Percentiles rank a stretch among this genome's conserved stretches.
Conservation (phyloP, 768 basidiomycete genomes). For the Trametes gibbosa region DNA sequence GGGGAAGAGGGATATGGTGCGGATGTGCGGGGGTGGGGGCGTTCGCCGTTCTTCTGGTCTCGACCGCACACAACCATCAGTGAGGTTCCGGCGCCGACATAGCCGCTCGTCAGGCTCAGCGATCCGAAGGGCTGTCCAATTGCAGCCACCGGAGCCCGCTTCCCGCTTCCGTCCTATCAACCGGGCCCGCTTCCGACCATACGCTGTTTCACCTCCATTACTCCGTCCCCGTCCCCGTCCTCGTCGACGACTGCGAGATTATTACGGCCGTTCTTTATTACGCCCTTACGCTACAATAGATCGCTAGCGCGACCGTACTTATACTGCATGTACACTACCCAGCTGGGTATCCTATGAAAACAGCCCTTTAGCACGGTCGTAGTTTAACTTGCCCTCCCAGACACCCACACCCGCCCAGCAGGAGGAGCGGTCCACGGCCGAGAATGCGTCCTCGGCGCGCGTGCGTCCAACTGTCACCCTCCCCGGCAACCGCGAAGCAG, state of each 20-base stretch:
- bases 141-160: conserved; percentile 7
- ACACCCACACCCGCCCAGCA: neutral
- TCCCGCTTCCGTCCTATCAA: conserved; percentile 15
- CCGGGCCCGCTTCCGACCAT: conserved; percentile 20
- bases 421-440: conserved; percentile 6
- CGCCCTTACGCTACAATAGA: neutral
- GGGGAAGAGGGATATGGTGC: conserved; percentile 40
- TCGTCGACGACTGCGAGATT: neutral
- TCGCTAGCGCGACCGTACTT: neutral
- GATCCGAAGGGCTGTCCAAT: conserved; percentile 19
- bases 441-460: neutral
- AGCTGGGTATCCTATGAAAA: neutral
- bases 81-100: conserved; percentile 21
- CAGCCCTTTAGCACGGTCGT: neutral
- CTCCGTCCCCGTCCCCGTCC: conserved; percentile 5
- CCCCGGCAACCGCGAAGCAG: conserved; percentile 17
- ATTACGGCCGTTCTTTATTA: neutral
- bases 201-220: conserved; percentile 15
- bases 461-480: conserved; percentile 16
- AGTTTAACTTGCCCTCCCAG: conserved; percentile 1
- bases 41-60: conserved; percentile 1
- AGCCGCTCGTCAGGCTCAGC: conserved; percentile 22
- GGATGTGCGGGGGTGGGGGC: conserved; percentile 61
- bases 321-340: conserved; percentile 2
- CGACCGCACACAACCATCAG: conserved; percentile 18